These are phyloP conservation scores for Blastomyces silverae DNA, from an alignment of 2,329 filamentous ascomycete species.

Conservation along the genomic window DNA sequence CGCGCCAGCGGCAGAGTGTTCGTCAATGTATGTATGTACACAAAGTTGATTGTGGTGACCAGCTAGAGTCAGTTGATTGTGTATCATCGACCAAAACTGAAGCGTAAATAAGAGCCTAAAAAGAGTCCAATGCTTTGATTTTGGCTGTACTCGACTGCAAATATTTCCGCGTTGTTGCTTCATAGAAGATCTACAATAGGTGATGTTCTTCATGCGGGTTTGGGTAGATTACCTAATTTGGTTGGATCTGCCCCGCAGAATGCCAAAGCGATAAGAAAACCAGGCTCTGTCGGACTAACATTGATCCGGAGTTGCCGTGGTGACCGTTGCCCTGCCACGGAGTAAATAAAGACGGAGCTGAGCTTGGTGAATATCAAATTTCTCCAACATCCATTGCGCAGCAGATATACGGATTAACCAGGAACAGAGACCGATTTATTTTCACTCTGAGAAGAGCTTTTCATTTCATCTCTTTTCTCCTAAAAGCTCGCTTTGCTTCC, in stretches of 20 bases:
- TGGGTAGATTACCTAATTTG: neutral
- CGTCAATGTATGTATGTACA: neutral
- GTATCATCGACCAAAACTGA: neutral
- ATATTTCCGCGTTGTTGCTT: neutral
- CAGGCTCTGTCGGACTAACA: neutral
- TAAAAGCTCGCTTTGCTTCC: neutral
- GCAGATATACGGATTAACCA: neutral
- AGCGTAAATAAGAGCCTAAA: neutral
- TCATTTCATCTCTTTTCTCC: neutral
- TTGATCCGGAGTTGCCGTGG: slow-evolving; percentile 10
- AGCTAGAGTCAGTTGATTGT: neutral
- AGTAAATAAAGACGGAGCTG: slow-evolving; percentile 9
- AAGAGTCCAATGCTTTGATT: neutral
- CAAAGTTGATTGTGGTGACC: neutral
- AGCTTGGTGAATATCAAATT: neutral
- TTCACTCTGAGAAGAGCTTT: neutral
- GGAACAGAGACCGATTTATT: neutral
- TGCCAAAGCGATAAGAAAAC: neutral
- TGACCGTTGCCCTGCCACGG: neutral
- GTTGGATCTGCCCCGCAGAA: neutral
- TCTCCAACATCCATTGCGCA: neutral
- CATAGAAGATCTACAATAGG: neutral
- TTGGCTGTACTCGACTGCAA: neutral
- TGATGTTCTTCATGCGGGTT: neutral
- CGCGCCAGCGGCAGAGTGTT: neutral